Evolutionary conservation across 352 stramenopile species (phyloP).

Genomic region (Globisporangium camurandrum): DNA sequence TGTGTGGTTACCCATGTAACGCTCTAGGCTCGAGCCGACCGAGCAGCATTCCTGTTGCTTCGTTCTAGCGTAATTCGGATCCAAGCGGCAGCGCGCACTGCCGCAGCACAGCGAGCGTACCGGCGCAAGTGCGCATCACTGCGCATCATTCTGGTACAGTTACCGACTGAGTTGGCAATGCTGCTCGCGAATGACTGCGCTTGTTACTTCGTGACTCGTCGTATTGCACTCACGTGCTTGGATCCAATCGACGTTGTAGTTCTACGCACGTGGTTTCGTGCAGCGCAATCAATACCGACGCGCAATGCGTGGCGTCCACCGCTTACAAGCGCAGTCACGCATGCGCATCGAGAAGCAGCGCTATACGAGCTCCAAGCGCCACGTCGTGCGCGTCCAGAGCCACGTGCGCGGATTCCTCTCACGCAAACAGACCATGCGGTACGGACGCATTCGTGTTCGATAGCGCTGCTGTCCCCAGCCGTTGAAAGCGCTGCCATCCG

Average conservation of each 20-base stretch:
- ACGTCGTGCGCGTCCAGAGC: slow-evolving; percentile 61
- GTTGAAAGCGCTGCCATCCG: too few species aligned
- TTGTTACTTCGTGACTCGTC: background rate
- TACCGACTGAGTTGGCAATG: too few species aligned
- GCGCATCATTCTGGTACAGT: slow-evolving; percentile 21
- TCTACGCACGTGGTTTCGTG: slow-evolving; percentile 41
- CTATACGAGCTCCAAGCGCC: slow-evolving; percentile 53
- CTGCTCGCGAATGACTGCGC: too few species aligned
- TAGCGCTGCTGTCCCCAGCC: too few species aligned
- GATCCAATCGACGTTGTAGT: too few species aligned
- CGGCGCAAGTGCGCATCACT: slow-evolving; percentile 19
- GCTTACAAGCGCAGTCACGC: slow-evolving; percentile 60
- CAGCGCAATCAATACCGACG: slow-evolving; percentile 36
- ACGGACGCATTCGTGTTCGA: slow-evolving; percentile 1
- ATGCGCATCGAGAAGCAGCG: slow-evolving; percentile 52
- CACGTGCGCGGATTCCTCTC: slow-evolving; percentile 48
- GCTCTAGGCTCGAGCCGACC: slow-evolving; percentile 25
- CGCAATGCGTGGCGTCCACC: slow-evolving; percentile 33
- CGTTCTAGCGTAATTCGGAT: slow-evolving; percentile 32
- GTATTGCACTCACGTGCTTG: background rate
- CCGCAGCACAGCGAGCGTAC: slow-evolving; percentile 20
- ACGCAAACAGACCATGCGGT: slow-evolving; percentile 52
- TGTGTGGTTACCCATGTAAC: too few species aligned
- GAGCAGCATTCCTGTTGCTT: slow-evolving; percentile 19
- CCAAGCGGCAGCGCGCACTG: slow-evolving; percentile 34